Conservation (phyloP, 2,329 filamentous ascomycete species). For the Cytospora piceicola region DNA sequence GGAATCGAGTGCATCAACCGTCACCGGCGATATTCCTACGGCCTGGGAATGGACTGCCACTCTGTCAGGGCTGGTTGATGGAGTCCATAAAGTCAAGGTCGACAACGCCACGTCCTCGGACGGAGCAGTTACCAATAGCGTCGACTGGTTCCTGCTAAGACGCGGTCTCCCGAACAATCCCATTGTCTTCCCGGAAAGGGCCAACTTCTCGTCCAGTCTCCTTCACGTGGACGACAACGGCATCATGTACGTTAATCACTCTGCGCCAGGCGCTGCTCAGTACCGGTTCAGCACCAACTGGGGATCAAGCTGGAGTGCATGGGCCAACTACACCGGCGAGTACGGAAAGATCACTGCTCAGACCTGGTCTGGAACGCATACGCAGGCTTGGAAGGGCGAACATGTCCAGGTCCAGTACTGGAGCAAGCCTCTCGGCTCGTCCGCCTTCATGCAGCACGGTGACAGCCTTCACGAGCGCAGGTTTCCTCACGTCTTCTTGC, state of each 20-base stretch:
- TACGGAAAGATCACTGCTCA: slow-evolving; percentile 53
- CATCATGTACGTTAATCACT: slow-evolving; percentile 54
- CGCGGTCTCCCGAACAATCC: slow-evolving; percentile 61
- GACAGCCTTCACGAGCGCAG: slow-evolving; percentile 54
- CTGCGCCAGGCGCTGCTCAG: slow-evolving; percentile 63
- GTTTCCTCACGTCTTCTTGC: slow-evolving; percentile 65
- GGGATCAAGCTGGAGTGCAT: slow-evolving; percentile 61
- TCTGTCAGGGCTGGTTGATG: slow-evolving; percentile 52
- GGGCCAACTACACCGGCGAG: slow-evolving; percentile 57
- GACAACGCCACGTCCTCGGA: slow-evolving; percentile 53
- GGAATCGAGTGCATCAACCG: slow-evolving; percentile 38
- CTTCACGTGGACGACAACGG: slow-evolving; percentile 44
- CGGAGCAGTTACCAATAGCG: slow-evolving; percentile 50
- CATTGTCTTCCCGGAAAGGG: slow-evolving; percentile 56
- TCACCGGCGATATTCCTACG: slow-evolving; percentile 56
- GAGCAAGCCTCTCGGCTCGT: slow-evolving; percentile 60
- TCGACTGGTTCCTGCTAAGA: slow-evolving; percentile 62
- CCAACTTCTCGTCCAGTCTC: slow-evolving; percentile 56
- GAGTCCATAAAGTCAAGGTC: slow-evolving; percentile 61
- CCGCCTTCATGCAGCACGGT: slow-evolving; percentile 61
- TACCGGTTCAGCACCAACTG: slow-evolving; percentile 67
- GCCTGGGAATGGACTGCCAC: slow-evolving; percentile 51
- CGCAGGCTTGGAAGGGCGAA: slow-evolving; percentile 62
- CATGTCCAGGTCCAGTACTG: slow-evolving; percentile 67
- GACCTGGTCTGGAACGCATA: slow-evolving; percentile 58